These are phyloP conservation scores for Candida nemodendra DNA, from an alignment of 805 yeast species.

Conservation along the genomic window DNA sequence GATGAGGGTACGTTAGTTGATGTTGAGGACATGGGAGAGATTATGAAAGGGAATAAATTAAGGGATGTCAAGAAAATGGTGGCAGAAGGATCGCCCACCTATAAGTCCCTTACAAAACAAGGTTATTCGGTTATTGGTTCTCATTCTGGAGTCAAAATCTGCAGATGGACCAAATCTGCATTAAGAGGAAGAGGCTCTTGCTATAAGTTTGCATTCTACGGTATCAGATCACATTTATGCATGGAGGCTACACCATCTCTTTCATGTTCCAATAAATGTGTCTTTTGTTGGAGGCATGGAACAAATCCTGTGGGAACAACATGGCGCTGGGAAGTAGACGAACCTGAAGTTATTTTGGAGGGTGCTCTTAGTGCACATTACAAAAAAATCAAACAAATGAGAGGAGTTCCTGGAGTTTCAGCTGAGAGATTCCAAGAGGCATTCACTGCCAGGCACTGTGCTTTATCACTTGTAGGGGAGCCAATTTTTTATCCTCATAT, in stretches of 20 bases:
- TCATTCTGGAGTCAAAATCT: conserved; percentile 92
- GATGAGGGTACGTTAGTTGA: conserved; percentile 59
- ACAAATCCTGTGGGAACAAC: conserved; percentile 94
- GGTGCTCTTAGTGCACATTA: conserved; percentile 91
- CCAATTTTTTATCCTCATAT: conserved; percentile 93
- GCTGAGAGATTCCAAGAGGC: conserved; percentile 91
- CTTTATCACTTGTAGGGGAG: conserved; percentile 89
- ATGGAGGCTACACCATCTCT: conserved; percentile 95
- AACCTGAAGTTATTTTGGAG: conserved; percentile 76
- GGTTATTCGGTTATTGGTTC: conserved; percentile 93
- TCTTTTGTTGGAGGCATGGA: conserved; percentile 97
- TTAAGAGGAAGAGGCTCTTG: conserved; percentile 92
- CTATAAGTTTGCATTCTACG: conserved; percentile 89
- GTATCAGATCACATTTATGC: conserved; percentile 85
- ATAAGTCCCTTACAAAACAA: conserved; percentile 82
- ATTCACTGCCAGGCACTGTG: conserved; percentile 85
- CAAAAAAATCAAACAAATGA: conserved; percentile 87
- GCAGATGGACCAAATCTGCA: conserved; percentile 96
- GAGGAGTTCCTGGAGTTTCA: conserved; percentile 93
- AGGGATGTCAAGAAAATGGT: conserved; percentile 75
- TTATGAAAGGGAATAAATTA: conserved; percentile 34
- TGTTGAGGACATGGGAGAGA: conserved; percentile 83
- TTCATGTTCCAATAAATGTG: conserved; percentile 94
- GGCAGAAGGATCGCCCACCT: conserved; percentile 85
- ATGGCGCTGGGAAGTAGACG: conserved; percentile 96